A percentile compares a stretch with the other conserved stretches of the same genome.
These are phyloP conservation scores for Discostella pseudostelligera DNA, from an alignment of 108 stramenopile species.

Conservation along the genomic window DNA sequence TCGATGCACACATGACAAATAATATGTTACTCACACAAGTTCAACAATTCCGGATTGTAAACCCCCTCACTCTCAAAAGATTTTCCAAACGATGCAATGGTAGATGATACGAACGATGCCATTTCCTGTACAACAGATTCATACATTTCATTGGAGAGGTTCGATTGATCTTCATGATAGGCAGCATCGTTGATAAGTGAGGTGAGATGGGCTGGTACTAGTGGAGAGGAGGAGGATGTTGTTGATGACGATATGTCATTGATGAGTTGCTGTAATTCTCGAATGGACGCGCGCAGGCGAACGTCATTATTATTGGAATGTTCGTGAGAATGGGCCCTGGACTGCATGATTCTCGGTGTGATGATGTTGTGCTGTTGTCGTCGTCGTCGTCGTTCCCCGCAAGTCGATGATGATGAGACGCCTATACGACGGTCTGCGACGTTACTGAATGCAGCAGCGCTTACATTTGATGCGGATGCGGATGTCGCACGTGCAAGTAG, in stretches of 20 bases:
- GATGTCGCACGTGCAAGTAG: no score
- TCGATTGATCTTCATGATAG: not conserved
- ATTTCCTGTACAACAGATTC: not conserved
- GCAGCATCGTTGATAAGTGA: not conserved
- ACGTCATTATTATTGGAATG: no score
- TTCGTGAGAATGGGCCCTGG: no score
- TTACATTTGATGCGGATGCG: no score
- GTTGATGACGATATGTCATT: not conserved
- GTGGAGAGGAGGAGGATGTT: not conserved
- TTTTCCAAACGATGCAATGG: not conserved
- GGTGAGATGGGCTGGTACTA: not conserved
- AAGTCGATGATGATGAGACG: no score
- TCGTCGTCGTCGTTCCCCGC: no score
- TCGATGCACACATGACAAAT: not conserved
- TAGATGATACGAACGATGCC: slow-evolving; percentile 5
- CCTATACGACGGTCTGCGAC: no score
- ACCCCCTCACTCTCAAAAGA: slow-evolving; percentile 18
- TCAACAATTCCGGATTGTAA: slow-evolving; percentile 14
- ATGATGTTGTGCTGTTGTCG: no score
- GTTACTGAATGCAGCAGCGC: no score
- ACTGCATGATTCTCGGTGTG: no score
- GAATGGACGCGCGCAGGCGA: not conserved
- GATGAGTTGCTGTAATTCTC: not conserved
- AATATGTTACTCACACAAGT: slow-evolving; percentile 14
- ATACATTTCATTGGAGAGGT: not conserved